Percentiles rank a stretch among this genome's conserved stretches.
Conservation (phyloP, 495 filamentous ascomycete species). For the Lindgomyces ingoldianus region DNA sequence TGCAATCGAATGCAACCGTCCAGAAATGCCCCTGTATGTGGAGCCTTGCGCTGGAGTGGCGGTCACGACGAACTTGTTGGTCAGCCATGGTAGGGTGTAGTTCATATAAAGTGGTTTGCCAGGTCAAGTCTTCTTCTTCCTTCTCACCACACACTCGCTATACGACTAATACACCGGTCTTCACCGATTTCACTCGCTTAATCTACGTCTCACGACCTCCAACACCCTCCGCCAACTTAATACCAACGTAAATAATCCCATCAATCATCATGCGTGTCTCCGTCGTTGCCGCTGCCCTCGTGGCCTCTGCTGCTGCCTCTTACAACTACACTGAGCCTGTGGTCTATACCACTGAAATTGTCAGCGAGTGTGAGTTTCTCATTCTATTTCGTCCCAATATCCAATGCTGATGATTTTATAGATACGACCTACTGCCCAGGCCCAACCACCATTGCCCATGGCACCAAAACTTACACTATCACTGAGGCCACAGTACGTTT, state of each 20-base stretch:
- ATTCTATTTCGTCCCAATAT: too few relatives aligned
- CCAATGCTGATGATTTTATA: slow-evolving; percentile 17
- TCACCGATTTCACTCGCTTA: slow-evolving; percentile 46
- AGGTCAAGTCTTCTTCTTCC: slow-evolving; percentile 14
- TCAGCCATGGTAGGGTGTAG: slow-evolving; percentile 6
- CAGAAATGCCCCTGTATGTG: slow-evolving; percentile 18
- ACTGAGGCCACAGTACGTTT: slow-evolving; percentile 61
- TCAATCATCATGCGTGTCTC: slow-evolving; percentile 86
- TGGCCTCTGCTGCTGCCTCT: slow-evolving; percentile 56
- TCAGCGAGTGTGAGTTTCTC: not conserved
- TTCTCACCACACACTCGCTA: slow-evolving; percentile 39
- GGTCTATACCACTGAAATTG: slow-evolving; percentile 21
- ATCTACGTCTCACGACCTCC: slow-evolving; percentile 14
- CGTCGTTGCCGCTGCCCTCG: slow-evolving; percentile 63
- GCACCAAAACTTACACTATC: slow-evolving; percentile 74
- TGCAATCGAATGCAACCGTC: slow-evolving; percentile 31
- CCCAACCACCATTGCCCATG: slow-evolving; percentile 69
- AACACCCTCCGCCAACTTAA: slow-evolving; percentile 36
- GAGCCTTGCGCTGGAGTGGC: not conserved
- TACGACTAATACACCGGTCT: slow-evolving; percentile 39
- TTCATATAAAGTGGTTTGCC: slow-evolving; percentile 35
- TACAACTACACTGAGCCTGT: not conserved
- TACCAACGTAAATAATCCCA: slow-evolving; percentile 36
- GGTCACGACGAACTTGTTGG: slow-evolving; percentile 16
- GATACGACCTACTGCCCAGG: slow-evolving; percentile 57